Percentiles rank a stretch among this genome's conserved stretches.
Conservation (phyloP, 768 basidiomycete genomes). For the Lentinus brumalis region DNA sequence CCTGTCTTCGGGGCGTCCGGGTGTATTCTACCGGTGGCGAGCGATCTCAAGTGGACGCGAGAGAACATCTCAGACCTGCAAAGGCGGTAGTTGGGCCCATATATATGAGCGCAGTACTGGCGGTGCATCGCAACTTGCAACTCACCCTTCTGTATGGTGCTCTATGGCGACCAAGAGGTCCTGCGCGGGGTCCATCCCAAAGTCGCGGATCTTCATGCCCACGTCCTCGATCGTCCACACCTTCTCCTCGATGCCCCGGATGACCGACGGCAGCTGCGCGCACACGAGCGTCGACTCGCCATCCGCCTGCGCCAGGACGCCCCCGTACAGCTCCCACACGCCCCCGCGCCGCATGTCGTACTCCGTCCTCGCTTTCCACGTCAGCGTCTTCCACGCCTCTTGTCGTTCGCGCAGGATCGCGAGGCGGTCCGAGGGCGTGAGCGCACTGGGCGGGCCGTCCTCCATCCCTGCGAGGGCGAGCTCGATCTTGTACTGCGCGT, state of each 20-base stretch:
- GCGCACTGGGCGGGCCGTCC: conserved; percentile 36
- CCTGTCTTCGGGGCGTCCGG: conserved; percentile 41
- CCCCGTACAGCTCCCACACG: conserved; percentile 62
- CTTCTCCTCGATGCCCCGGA: conserved; percentile 47
- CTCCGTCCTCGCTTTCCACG: conserved; percentile 12
- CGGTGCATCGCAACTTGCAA: neutral
- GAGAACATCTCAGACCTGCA: neutral
- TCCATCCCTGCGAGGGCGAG: conserved; percentile 45
- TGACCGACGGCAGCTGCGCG: conserved; percentile 49
- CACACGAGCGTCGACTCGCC: conserved; percentile 40
- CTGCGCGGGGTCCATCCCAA: conserved; percentile 67
- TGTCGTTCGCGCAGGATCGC: conserved; percentile 35
- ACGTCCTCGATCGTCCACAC: conserved; percentile 43
- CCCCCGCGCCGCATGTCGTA: conserved; percentile 45
- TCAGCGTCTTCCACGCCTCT: conserved; percentile 23
- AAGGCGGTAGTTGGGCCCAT: neutral
- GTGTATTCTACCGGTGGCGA: conserved; percentile 49
- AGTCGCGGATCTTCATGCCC: conserved; percentile 49
- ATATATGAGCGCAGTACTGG: no score
- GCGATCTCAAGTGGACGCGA: conserved; percentile 42
- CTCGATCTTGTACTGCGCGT: conserved; percentile 29
- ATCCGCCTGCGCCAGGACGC: conserved; percentile 50
- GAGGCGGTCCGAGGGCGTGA: conserved; percentile 38
- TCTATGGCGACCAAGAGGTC: conserved; percentile 60
- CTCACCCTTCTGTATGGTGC: conserved; percentile 21